Evolutionary conservation across 495 filamentous ascomycete species (phyloP), one percentile per base, ranked within the genome.

Genomic region (Penicillium psychrofluorescens): DNA sequence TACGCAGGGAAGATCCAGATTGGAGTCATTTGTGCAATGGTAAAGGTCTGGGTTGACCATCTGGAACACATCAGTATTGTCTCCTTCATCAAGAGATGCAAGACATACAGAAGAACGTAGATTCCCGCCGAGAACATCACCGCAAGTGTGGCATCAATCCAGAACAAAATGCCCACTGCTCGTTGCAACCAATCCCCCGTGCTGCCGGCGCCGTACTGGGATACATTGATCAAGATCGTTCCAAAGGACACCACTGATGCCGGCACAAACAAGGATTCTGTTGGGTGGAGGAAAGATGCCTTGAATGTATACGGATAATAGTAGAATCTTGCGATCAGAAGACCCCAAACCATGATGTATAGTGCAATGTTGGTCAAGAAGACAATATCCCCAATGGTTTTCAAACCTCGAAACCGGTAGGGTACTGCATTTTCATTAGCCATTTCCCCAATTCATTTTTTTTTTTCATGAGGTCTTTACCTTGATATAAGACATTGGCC

Each of bases 1-100:
- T 95, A 95, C 1, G 86, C 88, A 0, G 88, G 88, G 47, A 95
- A 95, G 30, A 95, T 89, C 88, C 88, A 95, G 37, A 91, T 80
- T 0, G 88, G 88, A 0, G 88, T 95, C 88, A 95, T 95, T 30
- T 83, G 80, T 13, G 81, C 79, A 30, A 95, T 87, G 2, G 88
- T 89, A 53, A 90, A 91, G 15, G 83, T 78, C 50, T 79, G 75
- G 1, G 81, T 84, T 27, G 79, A 82, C 81, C 81, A 85, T 44
- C 79, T 82, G 36, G 7, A 22, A 3, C n/a, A 1, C 8, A 35
- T 64, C 43, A 70, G 56, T 35, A 14, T 13, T 31, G 40, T 10
- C 12, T 16, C 5, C 28, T 9, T 36, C 27, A 30, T 4, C 13
- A 8, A 36, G 36, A 2, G 29, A 9, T 8, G 5, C 13, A 11